phyloP scores from a whole-genome alignment of 306 rosid species.

The Medicago ruthenica region DNA sequence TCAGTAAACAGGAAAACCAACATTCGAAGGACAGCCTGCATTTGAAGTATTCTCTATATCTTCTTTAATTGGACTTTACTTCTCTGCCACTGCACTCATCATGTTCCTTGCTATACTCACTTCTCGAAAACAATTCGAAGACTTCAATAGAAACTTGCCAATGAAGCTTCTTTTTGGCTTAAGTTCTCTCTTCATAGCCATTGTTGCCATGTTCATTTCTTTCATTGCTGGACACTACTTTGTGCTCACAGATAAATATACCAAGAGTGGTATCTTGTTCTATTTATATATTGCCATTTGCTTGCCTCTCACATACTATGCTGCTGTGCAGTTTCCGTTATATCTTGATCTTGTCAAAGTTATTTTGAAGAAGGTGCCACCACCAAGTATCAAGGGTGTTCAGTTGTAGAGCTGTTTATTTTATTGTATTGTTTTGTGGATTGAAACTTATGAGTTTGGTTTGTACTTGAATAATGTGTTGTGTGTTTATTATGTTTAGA shows the following conservation, averaged over 20 bases:
- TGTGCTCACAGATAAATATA: slow-evolving; percentile 43
- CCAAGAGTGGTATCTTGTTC: slow-evolving; percentile 16
- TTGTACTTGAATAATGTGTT: background rate
- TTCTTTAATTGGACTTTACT: slow-evolving; percentile 52
- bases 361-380: background rate
- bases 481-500: background rate
- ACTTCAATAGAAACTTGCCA: slow-evolving; percentile 51
- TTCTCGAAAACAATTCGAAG: slow-evolving; percentile 48
- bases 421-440: background rate
- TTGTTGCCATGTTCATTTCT: slow-evolving; percentile 51
- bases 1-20: slow-evolving; percentile 32
- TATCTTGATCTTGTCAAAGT: slow-evolving; percentile 54
- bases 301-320: slow-evolving; percentile 53
- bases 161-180: slow-evolving; percentile 55
- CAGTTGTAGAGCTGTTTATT: no score
- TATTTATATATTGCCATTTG: slow-evolving; percentile 50
- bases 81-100: slow-evolving; percentile 56
- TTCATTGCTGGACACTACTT: slow-evolving; percentile 61
- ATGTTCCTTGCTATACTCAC: slow-evolving; percentile 39
- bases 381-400: background rate
- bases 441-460: background rate
- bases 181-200: slow-evolving; percentile 57
- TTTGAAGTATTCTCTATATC: slow-evolving; percentile 48
- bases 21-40: slow-evolving; percentile 4
- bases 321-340: slow-evolving; percentile 52